A percentile compares a stretch with the other conserved stretches of the same genome.
phyloP scores from a whole-genome alignment of 805 yeast genomes.

The Metschnikowia proteae region DNA sequence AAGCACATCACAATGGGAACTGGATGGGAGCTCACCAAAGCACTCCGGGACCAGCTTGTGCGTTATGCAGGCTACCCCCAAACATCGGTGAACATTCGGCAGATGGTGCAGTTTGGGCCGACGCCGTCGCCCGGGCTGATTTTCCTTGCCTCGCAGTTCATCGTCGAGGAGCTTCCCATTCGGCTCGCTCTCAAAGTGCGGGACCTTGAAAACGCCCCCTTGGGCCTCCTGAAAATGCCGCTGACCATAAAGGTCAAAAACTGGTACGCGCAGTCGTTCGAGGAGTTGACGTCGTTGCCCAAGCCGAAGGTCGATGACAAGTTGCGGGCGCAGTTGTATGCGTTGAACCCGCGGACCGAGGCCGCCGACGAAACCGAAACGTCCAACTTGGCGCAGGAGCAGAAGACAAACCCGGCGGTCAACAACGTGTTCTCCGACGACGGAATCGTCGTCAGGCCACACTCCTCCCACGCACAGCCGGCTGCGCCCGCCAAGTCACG shows the following conservation, averaged over 20 bases:
- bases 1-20: conserved; percentile 29
- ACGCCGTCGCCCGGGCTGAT: conserved; percentile 73
- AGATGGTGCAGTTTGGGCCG: conserved; percentile 89
- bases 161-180: conserved; percentile 82
- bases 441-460: conserved; percentile 41
- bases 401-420: conserved; percentile 33
- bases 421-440: conserved; percentile 47
- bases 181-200: conserved; percentile 81
- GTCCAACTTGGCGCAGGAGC: conserved; percentile 28
- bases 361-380: conserved; percentile 11
- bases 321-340: conserved; percentile 33
- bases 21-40: conserved; percentile 48
- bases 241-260: conserved; percentile 71
- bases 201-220: conserved; percentile 77
- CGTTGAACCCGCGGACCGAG: conserved; percentile 9
- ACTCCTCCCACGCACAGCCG: conserved; percentile 7
- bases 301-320: conserved; percentile 51
- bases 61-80: conserved; percentile 72
- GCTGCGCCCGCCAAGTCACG: conserved; percentile 9
- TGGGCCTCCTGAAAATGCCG: conserved; percentile 68
- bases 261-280: conserved; percentile 91
- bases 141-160: conserved; percentile 79
- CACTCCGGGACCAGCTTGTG: conserved; percentile 52
- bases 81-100: conserved; percentile 78
- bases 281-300: conserved; percentile 66